Evolutionary conservation across 1,139 yeast species (phyloP).

Genomic region (Diutina ranongensis): DNA sequence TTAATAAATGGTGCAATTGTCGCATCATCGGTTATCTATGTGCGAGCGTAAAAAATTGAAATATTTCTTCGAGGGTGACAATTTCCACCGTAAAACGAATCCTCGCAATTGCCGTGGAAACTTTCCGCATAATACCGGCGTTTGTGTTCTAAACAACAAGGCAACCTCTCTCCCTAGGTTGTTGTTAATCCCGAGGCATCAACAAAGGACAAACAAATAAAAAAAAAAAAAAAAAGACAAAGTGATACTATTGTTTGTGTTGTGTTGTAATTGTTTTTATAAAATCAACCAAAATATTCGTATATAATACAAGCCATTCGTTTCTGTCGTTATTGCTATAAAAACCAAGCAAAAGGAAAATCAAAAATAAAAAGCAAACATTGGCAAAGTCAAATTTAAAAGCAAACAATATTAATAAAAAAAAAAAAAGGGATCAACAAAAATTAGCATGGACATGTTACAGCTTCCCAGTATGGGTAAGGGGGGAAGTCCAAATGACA

Average conservation of each 20-base stretch:
- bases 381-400: neutral
- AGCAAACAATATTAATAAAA: neutral
- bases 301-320: neutral
- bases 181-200: too few species aligned
- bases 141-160: too few species aligned
- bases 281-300: neutral
- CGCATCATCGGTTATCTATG: too few species aligned
- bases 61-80: too few species aligned
- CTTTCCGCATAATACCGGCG: too few species aligned
- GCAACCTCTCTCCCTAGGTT: too few species aligned
- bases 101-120: too few species aligned
- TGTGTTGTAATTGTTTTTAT: neutral
- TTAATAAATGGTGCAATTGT: too few species aligned
- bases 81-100: too few species aligned
- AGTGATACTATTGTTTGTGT: neutral
- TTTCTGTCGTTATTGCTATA: neutral
- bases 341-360: neutral
- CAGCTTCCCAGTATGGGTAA: neutral
- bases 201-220: too few species aligned
- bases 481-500: neutral
- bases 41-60: too few species aligned
- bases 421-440: neutral
- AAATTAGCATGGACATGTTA: neutral
- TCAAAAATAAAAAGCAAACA: neutral
- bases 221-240: too few species aligned